Percentiles rank a stretch among this genome's conserved stretches.
These are phyloP conservation scores for Podospora comata DNA, from an alignment of 495 filamentous ascomycete genomes.

Conservation along the genomic window DNA sequence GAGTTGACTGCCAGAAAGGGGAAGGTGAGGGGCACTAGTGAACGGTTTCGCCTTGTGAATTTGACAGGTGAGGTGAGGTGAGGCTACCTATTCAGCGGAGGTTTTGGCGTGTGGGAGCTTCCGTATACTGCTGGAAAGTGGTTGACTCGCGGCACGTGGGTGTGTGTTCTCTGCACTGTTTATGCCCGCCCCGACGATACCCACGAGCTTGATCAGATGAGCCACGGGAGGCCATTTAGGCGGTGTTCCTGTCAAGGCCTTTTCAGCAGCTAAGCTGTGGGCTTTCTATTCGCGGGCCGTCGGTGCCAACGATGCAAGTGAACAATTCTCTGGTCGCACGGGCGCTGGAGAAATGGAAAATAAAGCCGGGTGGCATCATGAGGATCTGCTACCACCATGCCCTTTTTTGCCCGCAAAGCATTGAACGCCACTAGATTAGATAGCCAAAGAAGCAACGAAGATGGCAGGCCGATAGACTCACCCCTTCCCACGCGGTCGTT, in stretches of 20 bases:
- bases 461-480: constrained; percentile 6
- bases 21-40: neutral
- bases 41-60: neutral
- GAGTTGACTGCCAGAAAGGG: constrained; percentile 3
- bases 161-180: neutral
- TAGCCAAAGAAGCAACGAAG: constrained; percentile 18
- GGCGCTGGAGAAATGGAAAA: constrained; percentile 8
- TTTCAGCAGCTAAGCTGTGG: neutral
- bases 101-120: neutral
- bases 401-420: constrained; percentile 17
- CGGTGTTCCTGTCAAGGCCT: constrained; percentile 1
- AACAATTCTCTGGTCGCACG: neutral
- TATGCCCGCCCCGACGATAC: neutral
- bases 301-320: constrained; percentile 7
- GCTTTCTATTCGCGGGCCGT: constrained; percentile 12
- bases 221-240: neutral
- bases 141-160: neutral
- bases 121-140: neutral
- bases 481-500: constrained; percentile 7
- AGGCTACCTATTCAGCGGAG: neutral
- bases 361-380: constrained; percentile 17
- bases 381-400: constrained; percentile 23
- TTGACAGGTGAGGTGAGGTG: neutral
- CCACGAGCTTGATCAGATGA: constrained; percentile 10
- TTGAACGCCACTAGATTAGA: constrained; percentile 33